Evolutionary conservation across 23 red algal genomes (phyloP).

Genomic region (Agarophyton chilense): DNA sequence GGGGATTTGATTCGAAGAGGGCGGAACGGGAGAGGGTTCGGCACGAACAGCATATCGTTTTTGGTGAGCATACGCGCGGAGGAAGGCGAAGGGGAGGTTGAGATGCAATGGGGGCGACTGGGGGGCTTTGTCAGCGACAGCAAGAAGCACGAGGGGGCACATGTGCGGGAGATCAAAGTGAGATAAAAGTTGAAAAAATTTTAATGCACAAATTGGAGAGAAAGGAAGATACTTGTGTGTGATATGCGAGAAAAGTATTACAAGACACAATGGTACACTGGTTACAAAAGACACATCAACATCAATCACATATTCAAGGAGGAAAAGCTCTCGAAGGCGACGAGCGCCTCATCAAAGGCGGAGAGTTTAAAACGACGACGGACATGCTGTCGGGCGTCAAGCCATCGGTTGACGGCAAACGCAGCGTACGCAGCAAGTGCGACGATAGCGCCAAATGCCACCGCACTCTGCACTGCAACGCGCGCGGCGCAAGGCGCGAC

Average conservation of each 20-base stretch:
- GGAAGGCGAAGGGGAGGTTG: too few relatives aligned
- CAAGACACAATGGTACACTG: too few relatives aligned
- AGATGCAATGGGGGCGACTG: too few relatives aligned
- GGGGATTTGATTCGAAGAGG: background rate
- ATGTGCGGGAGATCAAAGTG: background rate
- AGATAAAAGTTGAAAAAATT: too few relatives aligned
- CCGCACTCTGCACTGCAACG: constrained; percentile 15
- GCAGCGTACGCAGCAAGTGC: background rate
- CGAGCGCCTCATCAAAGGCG: constrained; percentile 10
- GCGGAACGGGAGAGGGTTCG: too few relatives aligned
- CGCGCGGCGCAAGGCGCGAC: background rate
- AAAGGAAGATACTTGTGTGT: too few relatives aligned
- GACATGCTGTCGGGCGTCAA: background rate
- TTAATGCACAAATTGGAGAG: too few relatives aligned
- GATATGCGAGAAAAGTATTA: background rate
- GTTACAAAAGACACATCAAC: too few relatives aligned
- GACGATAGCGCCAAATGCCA: background rate
- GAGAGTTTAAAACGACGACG: background rate
- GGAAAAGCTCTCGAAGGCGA: constrained; percentile 24
- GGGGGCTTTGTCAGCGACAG: too few relatives aligned
- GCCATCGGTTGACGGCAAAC: background rate
- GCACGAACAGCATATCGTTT: too few relatives aligned
- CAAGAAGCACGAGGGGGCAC: background rate
- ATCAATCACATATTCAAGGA: background rate
- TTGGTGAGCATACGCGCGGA: background rate